Percentiles rank a stretch among this genome's conserved stretches.
Conservation (phyloP, 2,329 filamentous ascomycete species). For the Coniosporium tulheliwenetii region DNA sequence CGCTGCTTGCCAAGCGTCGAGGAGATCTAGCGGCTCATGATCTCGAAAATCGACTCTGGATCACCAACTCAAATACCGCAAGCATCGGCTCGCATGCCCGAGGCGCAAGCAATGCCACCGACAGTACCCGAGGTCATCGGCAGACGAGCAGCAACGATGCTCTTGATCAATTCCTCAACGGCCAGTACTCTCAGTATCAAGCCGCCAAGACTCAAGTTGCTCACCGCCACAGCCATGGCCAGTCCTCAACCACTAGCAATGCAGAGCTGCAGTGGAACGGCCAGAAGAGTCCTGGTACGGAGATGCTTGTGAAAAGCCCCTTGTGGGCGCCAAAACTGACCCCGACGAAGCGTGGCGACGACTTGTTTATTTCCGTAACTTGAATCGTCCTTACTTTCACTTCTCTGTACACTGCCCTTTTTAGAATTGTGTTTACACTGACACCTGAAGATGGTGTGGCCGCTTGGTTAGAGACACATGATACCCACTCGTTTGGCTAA, state of each 20-base stretch:
- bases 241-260: neutral
- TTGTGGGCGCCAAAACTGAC: slow-evolving; percentile 51
- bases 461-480: no score
- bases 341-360: slow-evolving; percentile 49
- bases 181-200: no score
- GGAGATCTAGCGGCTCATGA: slow-evolving; percentile 17
- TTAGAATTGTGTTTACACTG: no score
- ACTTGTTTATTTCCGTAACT: slow-evolving; percentile 36
- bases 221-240: neutral
- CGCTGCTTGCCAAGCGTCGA: slow-evolving; percentile 20
- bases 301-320: slow-evolving; percentile 23
- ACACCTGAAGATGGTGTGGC: no score
- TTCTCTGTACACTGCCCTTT: slow-evolving; percentile 1
- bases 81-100: neutral
- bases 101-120: neutral
- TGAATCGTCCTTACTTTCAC: neutral
- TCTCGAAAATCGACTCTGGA: slow-evolving; percentile 18
- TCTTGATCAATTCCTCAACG: neutral
- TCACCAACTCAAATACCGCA: slow-evolving; percentile 9
- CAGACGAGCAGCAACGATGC: neutral
- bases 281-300: slow-evolving; percentile 1
- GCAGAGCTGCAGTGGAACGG: neutral
- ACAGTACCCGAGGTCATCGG: neutral
- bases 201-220: neutral
- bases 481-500: no score